A percentile compares a stretch with the other conserved stretches of the same genome.
Evolutionary conservation across 768 basidiomycete species (phyloP).

Genomic region (Mycena pura): DNA sequence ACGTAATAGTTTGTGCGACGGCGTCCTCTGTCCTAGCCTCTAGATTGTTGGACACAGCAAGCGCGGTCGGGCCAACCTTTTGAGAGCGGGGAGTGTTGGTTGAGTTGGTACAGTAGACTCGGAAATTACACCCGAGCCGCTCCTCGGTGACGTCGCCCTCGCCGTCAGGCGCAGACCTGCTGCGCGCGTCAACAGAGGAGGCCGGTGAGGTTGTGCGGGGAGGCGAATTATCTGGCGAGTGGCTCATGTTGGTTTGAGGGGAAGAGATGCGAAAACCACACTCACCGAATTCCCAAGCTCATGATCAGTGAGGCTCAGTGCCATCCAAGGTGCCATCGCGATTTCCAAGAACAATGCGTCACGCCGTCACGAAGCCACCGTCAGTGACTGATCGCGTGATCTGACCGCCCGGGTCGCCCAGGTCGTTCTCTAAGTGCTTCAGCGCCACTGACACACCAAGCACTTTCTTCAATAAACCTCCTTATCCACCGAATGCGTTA

Average conservation of each 20-base stretch:
- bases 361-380: conserved; percentile 2
- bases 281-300: not conserved
- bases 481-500: too few relatives aligned
- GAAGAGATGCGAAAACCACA: not conserved
- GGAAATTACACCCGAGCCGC: too few relatives aligned
- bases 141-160: not conserved
- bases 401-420: too few relatives aligned
- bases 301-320: too few relatives aligned
- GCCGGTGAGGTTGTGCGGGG: not conserved
- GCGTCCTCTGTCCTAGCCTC: not conserved
- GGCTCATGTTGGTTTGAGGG: not conserved
- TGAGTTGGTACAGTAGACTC: too few relatives aligned
- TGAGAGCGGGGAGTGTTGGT: not conserved
- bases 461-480: too few relatives aligned
- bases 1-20: not conserved
- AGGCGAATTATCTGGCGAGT: not conserved
- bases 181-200: not conserved
- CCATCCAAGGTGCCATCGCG: too few relatives aligned
- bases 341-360: conserved; percentile 1
- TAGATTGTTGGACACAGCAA: not conserved
- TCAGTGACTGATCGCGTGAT: conserved; percentile 16
- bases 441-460: too few relatives aligned
- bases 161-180: not conserved
- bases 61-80: not conserved
- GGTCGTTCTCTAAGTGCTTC: too few relatives aligned